A percentile compares a stretch with the other conserved stretches of the same genome.
These are phyloP conservation scores for Striga hermonthica DNA, from an alignment of 305 asterid species.

Conservation along the genomic window DNA sequence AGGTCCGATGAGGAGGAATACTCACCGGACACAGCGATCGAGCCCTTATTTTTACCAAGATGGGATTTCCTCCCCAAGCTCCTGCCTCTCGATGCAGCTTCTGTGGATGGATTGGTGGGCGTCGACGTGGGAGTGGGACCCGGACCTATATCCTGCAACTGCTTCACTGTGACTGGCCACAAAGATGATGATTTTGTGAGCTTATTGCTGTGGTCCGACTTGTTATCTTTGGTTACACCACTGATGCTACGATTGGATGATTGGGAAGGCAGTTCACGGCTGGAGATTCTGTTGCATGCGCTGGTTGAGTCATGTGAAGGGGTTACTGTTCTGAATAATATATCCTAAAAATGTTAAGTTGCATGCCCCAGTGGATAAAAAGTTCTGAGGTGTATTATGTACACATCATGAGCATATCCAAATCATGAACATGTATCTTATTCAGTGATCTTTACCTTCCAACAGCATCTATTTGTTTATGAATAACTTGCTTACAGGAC, in stretches of 20 bases:
- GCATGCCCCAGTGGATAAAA: too few relatives aligned
- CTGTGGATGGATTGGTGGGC: conserved; percentile 36
- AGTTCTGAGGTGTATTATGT: too few relatives aligned
- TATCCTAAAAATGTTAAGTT: too few relatives aligned
- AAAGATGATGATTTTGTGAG: conserved; percentile 34
- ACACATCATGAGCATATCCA: not conserved
- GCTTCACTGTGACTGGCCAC: conserved; percentile 27
- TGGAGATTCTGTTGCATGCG: conserved; percentile 29
- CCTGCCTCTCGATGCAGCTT: conserved; percentile 28
- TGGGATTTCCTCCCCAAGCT: conserved; percentile 33
- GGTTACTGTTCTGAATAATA: too few relatives aligned
- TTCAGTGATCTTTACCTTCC: conserved; percentile 34
- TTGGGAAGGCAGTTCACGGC: conserved; percentile 28
- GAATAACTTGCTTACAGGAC: conserved; percentile 29
- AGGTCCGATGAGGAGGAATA: conserved; percentile 55
- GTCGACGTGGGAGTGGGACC: conserved; percentile 52
- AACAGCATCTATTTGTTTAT: conserved; percentile 28
- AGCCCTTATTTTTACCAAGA: conserved; percentile 33
- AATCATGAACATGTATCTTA: conserved; percentile 15
- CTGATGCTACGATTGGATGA: conserved; percentile 6
- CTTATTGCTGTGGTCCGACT: conserved; percentile 28
- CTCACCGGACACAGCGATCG: conserved; percentile 42
- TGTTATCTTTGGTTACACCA: conserved; percentile 26
- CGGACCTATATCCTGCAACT: conserved; percentile 34
- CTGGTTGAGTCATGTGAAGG: too few relatives aligned